Conservation (phyloP, 2,329 filamentous ascomycete genomes). For the Hymenoscyphus fructigenus region DNA sequence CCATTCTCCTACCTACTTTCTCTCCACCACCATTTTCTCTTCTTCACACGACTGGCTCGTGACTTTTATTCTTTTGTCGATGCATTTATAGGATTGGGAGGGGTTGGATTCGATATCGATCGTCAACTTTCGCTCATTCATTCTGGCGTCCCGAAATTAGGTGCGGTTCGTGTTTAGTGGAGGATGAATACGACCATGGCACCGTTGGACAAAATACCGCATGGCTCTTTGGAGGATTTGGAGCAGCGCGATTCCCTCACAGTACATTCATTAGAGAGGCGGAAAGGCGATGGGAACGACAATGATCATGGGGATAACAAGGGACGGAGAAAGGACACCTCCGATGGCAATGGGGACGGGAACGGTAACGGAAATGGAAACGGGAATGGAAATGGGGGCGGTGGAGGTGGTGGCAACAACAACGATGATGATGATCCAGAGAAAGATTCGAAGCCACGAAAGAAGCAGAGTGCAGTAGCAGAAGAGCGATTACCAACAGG, state of each 20-base stretch:
- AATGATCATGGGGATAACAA: conserved; percentile 3
- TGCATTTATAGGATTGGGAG: conserved; percentile 17
- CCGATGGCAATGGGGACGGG: conserved; percentile 11
- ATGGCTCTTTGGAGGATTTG: conserved; percentile 18
- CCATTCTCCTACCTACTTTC: conserved; percentile 22
- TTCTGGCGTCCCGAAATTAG: conserved; percentile 26
- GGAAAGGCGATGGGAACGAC: conserved; percentile 3
- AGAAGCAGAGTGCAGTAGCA: conserved; percentile 4
- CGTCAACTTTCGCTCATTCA: neutral
- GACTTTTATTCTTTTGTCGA: conserved; percentile 28
- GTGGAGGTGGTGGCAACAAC: conserved; percentile 4
- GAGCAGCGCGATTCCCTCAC: neutral
- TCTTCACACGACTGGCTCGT: conserved; percentile 38
- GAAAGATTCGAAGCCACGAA: neutral
- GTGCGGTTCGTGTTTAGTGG: conserved; percentile 25
- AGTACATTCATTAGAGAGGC: conserved; percentile 12
- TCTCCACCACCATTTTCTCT: conserved; percentile 20
- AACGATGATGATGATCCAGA: conserved; percentile 10
- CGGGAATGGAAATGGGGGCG: conserved; percentile 7
- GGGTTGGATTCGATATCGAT: conserved; percentile 10
- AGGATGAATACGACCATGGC: conserved; percentile 36
- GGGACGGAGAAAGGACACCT: conserved; percentile 3
- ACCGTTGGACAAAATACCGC: conserved; percentile 28
- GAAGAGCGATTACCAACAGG: neutral
- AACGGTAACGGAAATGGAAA: conserved; percentile 4